Percentiles rank a stretch among this genome's conserved stretches.
phyloP scores from a whole-genome alignment of 495 filamentous ascomycete genomes.

The Neurospora terricola region DNA sequence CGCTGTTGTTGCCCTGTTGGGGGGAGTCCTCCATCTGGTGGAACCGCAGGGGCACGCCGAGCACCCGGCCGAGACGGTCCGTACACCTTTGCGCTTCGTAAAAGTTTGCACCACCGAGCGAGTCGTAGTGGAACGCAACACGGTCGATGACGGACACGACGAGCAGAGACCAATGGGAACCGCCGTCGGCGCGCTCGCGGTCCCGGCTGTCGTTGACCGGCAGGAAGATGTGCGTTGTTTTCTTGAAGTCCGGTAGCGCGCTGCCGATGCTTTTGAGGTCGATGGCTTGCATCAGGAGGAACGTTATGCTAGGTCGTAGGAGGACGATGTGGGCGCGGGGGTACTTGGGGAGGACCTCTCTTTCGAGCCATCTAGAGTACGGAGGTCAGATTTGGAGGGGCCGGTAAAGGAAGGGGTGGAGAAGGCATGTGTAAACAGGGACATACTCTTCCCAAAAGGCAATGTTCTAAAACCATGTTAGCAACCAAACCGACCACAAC shows the following conservation, averaged over 20 bases:
- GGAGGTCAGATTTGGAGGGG: background rate
- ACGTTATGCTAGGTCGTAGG: constrained; percentile 86
- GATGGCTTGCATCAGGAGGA: constrained; percentile 77
- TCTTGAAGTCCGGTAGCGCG: constrained; percentile 69
- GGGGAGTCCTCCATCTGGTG: constrained; percentile 73
- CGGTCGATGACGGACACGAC: constrained; percentile 82
- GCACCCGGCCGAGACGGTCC: constrained; percentile 56
- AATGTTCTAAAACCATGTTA: constrained; percentile 49
- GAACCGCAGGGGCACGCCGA: constrained; percentile 58
- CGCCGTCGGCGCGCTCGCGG: constrained; percentile 68
- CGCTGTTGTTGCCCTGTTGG: constrained; percentile 83
- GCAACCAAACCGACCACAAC: constrained; percentile 7
- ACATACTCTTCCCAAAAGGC: constrained; percentile 96
- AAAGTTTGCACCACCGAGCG: constrained; percentile 65
- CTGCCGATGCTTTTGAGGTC: constrained; percentile 63
- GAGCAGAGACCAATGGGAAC: constrained; percentile 90
- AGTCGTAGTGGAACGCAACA: constrained; percentile 95
- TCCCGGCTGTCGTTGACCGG: constrained; percentile 87
- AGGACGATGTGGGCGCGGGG: constrained; percentile 78
- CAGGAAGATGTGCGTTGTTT: constrained; percentile 89
- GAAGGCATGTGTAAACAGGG: background rate
- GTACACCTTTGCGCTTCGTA: constrained; percentile 56
- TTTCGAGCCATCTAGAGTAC: constrained; percentile 67
- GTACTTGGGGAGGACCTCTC: constrained; percentile 67
- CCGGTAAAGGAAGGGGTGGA: background rate